Conservation (phyloP, 352 stramenopile genomes). For the Globisporangium emineosum region DNA sequence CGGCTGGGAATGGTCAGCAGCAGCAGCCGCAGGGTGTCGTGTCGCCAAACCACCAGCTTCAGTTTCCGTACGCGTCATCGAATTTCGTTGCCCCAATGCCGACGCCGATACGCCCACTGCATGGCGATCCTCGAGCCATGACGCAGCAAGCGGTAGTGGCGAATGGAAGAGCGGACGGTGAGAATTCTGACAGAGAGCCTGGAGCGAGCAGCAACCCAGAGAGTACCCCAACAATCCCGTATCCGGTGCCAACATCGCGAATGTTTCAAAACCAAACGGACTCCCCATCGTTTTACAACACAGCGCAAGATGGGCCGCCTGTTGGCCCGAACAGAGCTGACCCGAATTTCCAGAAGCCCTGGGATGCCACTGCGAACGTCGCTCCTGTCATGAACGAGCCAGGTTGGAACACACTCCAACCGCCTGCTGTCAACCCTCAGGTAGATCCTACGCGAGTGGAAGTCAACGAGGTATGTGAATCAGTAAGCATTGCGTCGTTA, state of each 20-base stretch:
- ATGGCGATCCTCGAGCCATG: conserved; percentile 55
- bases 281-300: conserved; percentile 60
- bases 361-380: conserved; percentile 17
- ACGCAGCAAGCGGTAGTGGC: conserved; percentile 9
- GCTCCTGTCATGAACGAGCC: conserved; percentile 13
- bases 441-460: conserved; percentile 2
- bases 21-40: background rate
- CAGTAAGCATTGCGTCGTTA: background rate
- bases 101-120: conserved; percentile 71
- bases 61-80: conserved; percentile 58
- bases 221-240: conserved; percentile 6
- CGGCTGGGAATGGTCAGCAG: background rate
- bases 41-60: conserved; percentile 23
- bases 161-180: background rate
- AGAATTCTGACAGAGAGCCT: background rate
- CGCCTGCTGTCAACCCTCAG: background rate
- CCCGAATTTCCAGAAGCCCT: conserved; percentile 38
- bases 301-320: conserved; percentile 38
- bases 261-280: conserved; percentile 60
- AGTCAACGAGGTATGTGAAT: conserved; percentile 13
- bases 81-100: conserved; percentile 65
- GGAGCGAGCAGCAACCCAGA: background rate
- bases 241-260: conserved; percentile 38
- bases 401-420: conserved; percentile 26
- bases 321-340: conserved; percentile 35